Percentiles rank a stretch among this genome's conserved stretches.
These are phyloP conservation scores for Plasmodium chabaudi DNA, from an alignment of 169 alveolate species.

Conservation along the genomic window DNA sequence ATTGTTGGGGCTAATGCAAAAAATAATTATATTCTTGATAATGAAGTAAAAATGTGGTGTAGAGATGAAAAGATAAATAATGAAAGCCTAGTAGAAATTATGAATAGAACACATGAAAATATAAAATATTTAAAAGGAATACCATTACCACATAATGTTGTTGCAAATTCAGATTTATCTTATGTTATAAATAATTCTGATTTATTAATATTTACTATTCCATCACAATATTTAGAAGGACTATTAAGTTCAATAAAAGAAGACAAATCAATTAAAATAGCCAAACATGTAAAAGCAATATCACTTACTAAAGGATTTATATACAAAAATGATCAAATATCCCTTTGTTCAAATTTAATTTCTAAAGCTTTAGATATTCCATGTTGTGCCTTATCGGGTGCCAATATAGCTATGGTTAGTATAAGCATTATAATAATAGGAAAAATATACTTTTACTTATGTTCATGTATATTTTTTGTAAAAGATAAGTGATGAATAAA, in stretches of 20 bases:
- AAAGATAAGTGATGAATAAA: background rate
- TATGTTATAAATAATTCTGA: slow-evolving; percentile 89
- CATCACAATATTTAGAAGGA: slow-evolving; percentile 90
- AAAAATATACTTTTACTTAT: background rate
- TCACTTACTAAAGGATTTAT: slow-evolving; percentile 89
- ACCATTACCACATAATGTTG: slow-evolving; percentile 88
- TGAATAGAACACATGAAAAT: slow-evolving; percentile 91
- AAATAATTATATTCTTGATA: slow-evolving; percentile 62
- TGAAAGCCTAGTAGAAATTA: slow-evolving; percentile 87
- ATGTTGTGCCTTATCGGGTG: slow-evolving; percentile 90
- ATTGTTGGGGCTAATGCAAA: slow-evolving; percentile 85
- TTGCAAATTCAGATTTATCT: slow-evolving; percentile 89
- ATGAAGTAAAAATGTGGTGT: slow-evolving; percentile 91
- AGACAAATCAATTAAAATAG: slow-evolving; percentile 44
- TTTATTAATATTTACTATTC: slow-evolving; percentile 89
- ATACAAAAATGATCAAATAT: slow-evolving; percentile 81
- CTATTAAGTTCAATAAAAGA: slow-evolving; percentile 30
- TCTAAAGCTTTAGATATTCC: slow-evolving; percentile 83
- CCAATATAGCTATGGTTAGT: slow-evolving; percentile 91
- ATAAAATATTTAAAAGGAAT: slow-evolving; percentile 91
- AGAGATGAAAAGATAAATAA: slow-evolving; percentile 90
- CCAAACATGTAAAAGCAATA: slow-evolving; percentile 84
- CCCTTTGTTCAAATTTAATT: slow-evolving; percentile 82
- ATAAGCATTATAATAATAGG: background rate
- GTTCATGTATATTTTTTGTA: background rate